A percentile compares a stretch with the other conserved stretches of the same genome.
These are phyloP conservation scores for Mycena vulgaris DNA, from an alignment of 768 basidiomycete genomes.

Conservation along the genomic window DNA sequence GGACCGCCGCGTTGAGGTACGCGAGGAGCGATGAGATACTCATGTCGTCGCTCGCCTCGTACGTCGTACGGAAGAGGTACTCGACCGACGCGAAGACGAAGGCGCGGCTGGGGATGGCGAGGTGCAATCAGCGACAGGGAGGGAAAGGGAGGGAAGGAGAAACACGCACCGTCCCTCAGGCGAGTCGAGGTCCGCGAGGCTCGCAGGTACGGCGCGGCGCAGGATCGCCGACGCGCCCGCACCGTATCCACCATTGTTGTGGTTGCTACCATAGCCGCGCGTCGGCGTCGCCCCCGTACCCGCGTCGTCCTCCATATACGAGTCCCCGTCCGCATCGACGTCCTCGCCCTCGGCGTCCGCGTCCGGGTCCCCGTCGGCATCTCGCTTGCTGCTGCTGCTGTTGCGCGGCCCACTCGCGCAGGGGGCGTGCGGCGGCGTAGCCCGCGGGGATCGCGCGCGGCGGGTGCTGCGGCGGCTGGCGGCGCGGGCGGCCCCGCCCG, in stretches of 20 bases:
- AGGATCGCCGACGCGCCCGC: constrained; percentile 24
- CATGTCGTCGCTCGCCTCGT: constrained; percentile 77
- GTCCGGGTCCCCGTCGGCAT: constrained; percentile 43
- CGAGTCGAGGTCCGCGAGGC: constrained; percentile 73
- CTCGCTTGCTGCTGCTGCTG: constrained; percentile 8
- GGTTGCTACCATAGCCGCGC: not conserved
- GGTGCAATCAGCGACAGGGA: not conserved
- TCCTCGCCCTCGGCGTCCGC: constrained; percentile 48
- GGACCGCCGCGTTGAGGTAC: constrained; percentile 84
- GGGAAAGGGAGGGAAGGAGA: constrained; percentile 12
- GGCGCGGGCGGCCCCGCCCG: not conserved
- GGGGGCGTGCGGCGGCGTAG: constrained; percentile 21
- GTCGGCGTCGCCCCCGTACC: constrained; percentile 19
- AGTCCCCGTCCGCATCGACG: constrained; percentile 42
- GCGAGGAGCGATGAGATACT: constrained; percentile 77
- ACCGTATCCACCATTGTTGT: not conserved
- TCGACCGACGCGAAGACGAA: constrained; percentile 75
- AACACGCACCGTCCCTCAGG: constrained; percentile 71
- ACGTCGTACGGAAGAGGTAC: constrained; percentile 79
- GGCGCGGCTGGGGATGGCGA: constrained; percentile 56
- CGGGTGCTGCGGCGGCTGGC: constrained; percentile 18
- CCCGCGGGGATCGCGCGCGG: constrained; percentile 33
- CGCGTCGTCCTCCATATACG: constrained; percentile 45
- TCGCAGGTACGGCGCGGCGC: constrained; percentile 52
- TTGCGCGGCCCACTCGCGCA: not conserved